Evolutionary conservation across 495 filamentous ascomycete species (phyloP).

Genomic region (Aspergillus asperescens): DNA sequence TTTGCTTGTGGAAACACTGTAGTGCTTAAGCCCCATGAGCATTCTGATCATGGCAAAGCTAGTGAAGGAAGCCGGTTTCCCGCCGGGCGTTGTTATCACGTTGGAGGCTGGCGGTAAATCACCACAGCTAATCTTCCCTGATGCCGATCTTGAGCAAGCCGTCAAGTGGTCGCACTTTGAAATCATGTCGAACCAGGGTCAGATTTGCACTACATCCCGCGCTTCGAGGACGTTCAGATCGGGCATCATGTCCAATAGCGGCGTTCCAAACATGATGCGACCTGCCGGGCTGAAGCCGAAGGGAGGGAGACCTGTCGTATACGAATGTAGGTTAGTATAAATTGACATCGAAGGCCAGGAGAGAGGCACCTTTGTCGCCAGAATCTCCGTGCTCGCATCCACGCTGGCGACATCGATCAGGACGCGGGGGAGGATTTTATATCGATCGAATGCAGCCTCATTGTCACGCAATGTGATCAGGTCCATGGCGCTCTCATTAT

Average conservation of each 20-base stretch:
- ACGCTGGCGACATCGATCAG: slow-evolving; percentile 47
- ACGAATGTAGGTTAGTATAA: too few species aligned
- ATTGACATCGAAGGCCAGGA: too few species aligned
- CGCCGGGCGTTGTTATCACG: slow-evolving; percentile 88
- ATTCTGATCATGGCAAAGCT: slow-evolving; percentile 72
- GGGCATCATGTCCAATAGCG: background rate
- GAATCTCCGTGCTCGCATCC: slow-evolving; percentile 45
- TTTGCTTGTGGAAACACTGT: slow-evolving; percentile 83
- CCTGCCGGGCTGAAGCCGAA: slow-evolving; percentile 88
- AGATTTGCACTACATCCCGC: slow-evolving; percentile 87
- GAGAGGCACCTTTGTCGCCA: slow-evolving; percentile 47
- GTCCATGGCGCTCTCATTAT: slow-evolving; percentile 46
- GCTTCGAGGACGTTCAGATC: slow-evolving; percentile 82
- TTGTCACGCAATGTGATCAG: slow-evolving; percentile 45
- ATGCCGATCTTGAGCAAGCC: slow-evolving; percentile 81
- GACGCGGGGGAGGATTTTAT: slow-evolving; percentile 52
- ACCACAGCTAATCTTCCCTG: slow-evolving; percentile 77
- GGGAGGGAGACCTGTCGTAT: slow-evolving; percentile 52
- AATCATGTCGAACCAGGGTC: slow-evolving; percentile 71
- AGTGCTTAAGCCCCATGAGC: slow-evolving; percentile 80
- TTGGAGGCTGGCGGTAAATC: slow-evolving; percentile 90
- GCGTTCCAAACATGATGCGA: slow-evolving; percentile 55
- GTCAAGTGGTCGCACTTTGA: slow-evolving; percentile 82
- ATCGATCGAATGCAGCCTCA: slow-evolving; percentile 46
- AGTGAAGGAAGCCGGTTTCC: slow-evolving; percentile 82